Conservation (phyloP, 495 filamentous ascomycete species). For the Penicillium cosmopolitanum region DNA sequence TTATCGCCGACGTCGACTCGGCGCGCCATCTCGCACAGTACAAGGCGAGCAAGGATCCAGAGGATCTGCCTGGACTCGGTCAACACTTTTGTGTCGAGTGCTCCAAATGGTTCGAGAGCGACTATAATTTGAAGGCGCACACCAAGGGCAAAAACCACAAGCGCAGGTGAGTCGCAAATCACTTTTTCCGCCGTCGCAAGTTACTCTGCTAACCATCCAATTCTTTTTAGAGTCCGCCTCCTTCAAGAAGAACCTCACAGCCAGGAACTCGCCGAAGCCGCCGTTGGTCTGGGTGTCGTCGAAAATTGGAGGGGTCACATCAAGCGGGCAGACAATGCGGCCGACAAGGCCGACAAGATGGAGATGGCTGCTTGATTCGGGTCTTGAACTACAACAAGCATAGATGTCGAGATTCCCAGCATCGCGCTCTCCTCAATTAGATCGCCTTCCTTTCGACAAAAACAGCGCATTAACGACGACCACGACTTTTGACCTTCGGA, state of each 20-base stretch:
- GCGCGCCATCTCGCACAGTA: slow-evolving; percentile 76
- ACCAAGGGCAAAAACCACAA: slow-evolving; percentile 89
- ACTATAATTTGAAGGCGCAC: slow-evolving; percentile 74
- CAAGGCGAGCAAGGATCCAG: slow-evolving; percentile 75
- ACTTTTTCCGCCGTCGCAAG: not conserved
- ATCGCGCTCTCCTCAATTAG: not conserved
- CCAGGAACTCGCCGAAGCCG: slow-evolving; percentile 83
- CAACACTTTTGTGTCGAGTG: slow-evolving; percentile 89
- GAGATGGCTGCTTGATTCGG: slow-evolving; percentile 41
- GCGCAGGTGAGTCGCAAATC: slow-evolving; percentile 64
- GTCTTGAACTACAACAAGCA: not conserved
- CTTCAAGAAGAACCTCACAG: slow-evolving; percentile 81
- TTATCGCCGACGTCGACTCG: slow-evolving; percentile 75
- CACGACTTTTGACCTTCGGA: slow-evolving; percentile 12
- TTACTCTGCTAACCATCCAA: slow-evolving; percentile 1
- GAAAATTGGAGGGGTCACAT: slow-evolving; percentile 2
- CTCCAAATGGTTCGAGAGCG: slow-evolving; percentile 93
- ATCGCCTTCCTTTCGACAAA: slow-evolving; percentile 3
- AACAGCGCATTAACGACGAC: slow-evolving; percentile 13
- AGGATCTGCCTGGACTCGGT: slow-evolving; percentile 86
- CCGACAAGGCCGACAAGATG: slow-evolving; percentile 31
- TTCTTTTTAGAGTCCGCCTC: slow-evolving; percentile 65
- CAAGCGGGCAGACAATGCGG: slow-evolving; percentile 51
- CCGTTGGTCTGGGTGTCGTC: slow-evolving; percentile 65
- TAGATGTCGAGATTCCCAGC: not conserved